These are phyloP conservation scores for Jamesozyma rosinii DNA, from an alignment of 805 yeast genomes.

Conservation along the genomic window DNA sequence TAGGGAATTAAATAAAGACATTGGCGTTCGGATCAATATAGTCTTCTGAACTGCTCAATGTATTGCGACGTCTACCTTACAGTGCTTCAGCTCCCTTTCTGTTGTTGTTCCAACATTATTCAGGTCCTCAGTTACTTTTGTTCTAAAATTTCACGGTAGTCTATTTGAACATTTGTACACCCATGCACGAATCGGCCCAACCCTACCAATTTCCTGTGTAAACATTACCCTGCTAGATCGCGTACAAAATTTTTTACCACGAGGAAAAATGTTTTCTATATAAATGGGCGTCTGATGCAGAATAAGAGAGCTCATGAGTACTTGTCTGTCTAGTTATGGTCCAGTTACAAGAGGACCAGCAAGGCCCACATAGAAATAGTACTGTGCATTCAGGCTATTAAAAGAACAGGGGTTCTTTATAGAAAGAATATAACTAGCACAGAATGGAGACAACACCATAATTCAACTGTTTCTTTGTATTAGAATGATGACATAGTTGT, in stretches of 20 bases:
- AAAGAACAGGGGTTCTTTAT: slow-evolving; percentile 17
- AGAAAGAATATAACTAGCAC: slow-evolving; percentile 5
- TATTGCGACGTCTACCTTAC: too few relatives aligned
- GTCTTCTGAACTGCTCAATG: too few relatives aligned
- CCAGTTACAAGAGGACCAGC: too few relatives aligned
- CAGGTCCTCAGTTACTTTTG: background rate
- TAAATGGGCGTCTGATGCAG: background rate
- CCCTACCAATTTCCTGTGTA: background rate
- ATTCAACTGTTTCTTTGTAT: background rate
- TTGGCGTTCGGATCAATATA: background rate
- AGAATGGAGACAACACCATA: background rate
- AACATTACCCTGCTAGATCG: background rate
- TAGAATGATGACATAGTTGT: slow-evolving; percentile 32
- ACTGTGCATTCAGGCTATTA: background rate
- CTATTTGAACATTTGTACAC: background rate
- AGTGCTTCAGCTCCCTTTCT: background rate
- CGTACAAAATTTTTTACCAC: background rate
- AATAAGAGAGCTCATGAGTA: too few relatives aligned
- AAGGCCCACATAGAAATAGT: background rate
- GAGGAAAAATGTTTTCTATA: background rate
- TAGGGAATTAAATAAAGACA: background rate
- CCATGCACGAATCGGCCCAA: background rate
- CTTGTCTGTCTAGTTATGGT: too few relatives aligned
- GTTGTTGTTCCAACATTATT: background rate
- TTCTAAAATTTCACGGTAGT: background rate